Evolutionary conservation across 768 basidiomycete species (phyloP).

Genomic region (Chalciporus chontae): DNA sequence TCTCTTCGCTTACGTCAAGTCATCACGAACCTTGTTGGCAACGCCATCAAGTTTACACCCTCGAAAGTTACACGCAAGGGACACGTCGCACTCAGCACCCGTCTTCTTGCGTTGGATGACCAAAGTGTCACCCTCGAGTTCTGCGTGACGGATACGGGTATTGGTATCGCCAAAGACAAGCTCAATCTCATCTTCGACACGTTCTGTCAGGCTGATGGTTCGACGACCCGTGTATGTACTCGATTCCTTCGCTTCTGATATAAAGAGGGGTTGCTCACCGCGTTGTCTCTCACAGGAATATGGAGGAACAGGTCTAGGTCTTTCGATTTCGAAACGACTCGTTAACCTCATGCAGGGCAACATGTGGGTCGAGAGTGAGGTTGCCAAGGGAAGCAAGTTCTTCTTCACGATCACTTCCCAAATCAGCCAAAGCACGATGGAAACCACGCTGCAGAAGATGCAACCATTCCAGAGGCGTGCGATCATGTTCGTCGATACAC

Average conservation of each 20-base stretch:
- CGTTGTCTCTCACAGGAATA: slow-evolving; percentile 62
- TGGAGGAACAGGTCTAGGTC: slow-evolving; percentile 92
- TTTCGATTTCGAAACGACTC: slow-evolving; percentile 96
- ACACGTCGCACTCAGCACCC: slow-evolving; percentile 84
- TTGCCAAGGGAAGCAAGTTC: slow-evolving; percentile 89
- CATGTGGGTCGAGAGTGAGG: slow-evolving; percentile 98
- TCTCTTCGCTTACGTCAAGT: slow-evolving; percentile 92
- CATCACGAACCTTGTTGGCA: slow-evolving; percentile 92
- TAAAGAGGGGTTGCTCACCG: slow-evolving; percentile 14
- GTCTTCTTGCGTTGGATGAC: slow-evolving; percentile 75
- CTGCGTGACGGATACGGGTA: slow-evolving; percentile 96
- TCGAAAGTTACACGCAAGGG: slow-evolving; percentile 76
- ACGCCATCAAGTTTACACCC: slow-evolving; percentile 97
- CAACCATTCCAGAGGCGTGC: slow-evolving; percentile 82
- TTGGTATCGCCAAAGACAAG: slow-evolving; percentile 98
- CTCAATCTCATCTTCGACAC: slow-evolving; percentile 98
- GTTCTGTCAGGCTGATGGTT: slow-evolving; percentile 98
- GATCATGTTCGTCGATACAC: slow-evolving; percentile 89
- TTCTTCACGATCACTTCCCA: slow-evolving; percentile 94
- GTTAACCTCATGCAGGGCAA: slow-evolving; percentile 97
- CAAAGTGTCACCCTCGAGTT: slow-evolving; percentile 90
- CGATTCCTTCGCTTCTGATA: slow-evolving; percentile 8
- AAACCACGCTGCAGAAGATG: slow-evolving; percentile 74
- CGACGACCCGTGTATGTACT: slow-evolving; percentile 79
- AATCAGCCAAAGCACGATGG: slow-evolving; percentile 71